Conservation (phyloP, 176 grass and related monocot species). For the Avena atlantica region DNA sequence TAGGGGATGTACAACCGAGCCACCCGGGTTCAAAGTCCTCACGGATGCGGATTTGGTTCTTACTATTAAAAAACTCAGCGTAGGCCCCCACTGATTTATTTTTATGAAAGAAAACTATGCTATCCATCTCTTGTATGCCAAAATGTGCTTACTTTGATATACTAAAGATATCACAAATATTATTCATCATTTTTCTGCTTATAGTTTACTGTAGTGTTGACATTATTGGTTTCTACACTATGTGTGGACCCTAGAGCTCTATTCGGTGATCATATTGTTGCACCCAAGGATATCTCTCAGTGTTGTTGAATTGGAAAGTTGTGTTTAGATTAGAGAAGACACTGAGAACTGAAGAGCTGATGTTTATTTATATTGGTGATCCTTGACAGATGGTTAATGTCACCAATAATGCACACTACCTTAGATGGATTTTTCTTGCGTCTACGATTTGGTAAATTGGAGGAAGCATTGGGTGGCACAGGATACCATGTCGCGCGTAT, state of each 20-base stretch:
- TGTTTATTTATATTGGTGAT: slow-evolving; percentile 39
- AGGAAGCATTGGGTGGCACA: slow-evolving; percentile 78
- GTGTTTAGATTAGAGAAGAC: slow-evolving; percentile 16
- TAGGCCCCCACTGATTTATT: not conserved
- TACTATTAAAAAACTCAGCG: not conserved
- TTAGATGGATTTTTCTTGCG: slow-evolving; percentile 90
- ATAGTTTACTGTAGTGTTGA: not conserved
- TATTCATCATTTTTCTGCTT: not conserved
- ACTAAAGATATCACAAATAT: not conserved
- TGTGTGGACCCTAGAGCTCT: not conserved
- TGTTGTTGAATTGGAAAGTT: slow-evolving; percentile 20
- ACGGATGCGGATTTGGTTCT: not conserved
- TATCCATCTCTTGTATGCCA: not conserved
- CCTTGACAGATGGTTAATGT: slow-evolving; percentile 74
- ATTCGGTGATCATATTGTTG: not conserved
- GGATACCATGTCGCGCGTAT: slow-evolving; percentile 86
- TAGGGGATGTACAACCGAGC: not conserved
- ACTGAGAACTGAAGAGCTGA: not conserved
- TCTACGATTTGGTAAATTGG: slow-evolving; percentile 86
- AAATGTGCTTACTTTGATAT: not conserved
- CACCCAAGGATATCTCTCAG: slow-evolving; percentile 8
- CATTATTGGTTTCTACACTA: not conserved
- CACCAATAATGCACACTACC: slow-evolving; percentile 55
- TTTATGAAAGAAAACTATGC: not conserved
- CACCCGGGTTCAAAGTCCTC: not conserved